Evolutionary conservation across 2,329 filamentous ascomycete genomes (phyloP), one percentile per base, ranked within the genome.

Genomic region (Ilyonectria destructans): DNA sequence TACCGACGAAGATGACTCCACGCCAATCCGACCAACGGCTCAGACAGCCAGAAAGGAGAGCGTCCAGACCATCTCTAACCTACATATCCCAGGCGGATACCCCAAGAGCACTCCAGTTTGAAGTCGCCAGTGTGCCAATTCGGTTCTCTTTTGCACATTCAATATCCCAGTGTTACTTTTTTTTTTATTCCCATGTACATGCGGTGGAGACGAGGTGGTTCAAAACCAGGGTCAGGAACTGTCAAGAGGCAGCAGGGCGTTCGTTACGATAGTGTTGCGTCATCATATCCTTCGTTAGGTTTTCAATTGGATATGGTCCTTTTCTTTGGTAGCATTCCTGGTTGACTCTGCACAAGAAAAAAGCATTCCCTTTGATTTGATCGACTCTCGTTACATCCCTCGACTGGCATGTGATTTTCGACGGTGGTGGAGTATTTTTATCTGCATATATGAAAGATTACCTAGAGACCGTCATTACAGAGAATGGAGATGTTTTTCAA

Each of bases 21-120:
- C 49, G 8, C 60, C 71, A 15, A 64, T 71, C 12, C 76, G 80
- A 40, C 78, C 79, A 3, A 71, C 73, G 1, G 72, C 74, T 9
- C 58, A 67, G 68, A 74, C 56, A 73, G 71, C 58, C 56, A 77
- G 84, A 56, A 81, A 79, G 15, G 81, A 84, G 54, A 85, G 86
- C 71, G 82, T 85, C 7, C 84, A 86, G 13, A 88, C 87, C 31
- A 88, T 93, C 51, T 90, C 89, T 62, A 87, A 91, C 75, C 80
- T 94, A 58, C 91, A 92, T 75, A 87, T 94, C 19, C 92, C 92
- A 4, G 92, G 92, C 12, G 86, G 91, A 72, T 94, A 87, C 76
- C 90, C 90, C 9, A 84, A 80, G 70, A 77, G 69, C 61, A 72
- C 82, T 69, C 74, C 90, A 84, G 65, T 87, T 75, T 78, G 83